Evolutionary conservation across 441 rosid species (phyloP).

Genomic region (Pelargonium fulgidum): DNA sequence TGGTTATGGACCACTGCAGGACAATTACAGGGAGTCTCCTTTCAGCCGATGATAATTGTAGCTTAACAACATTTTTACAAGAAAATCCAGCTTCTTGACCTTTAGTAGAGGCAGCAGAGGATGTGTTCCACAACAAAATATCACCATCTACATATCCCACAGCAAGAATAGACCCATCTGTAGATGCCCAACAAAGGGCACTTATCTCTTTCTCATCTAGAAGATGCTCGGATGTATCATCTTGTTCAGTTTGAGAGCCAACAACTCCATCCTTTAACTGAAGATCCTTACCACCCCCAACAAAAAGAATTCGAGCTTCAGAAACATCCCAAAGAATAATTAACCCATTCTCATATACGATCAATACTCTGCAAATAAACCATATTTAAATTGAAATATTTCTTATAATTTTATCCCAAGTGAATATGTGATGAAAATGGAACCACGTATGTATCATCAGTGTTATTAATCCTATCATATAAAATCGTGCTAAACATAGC

Average conservation of each 20-base stretch:
- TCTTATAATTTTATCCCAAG: not conserved
- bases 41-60: slow-evolving; percentile 51
- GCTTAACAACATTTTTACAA: slow-evolving; percentile 43
- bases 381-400: slow-evolving; percentile 7
- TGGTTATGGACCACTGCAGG: slow-evolving; percentile 41
- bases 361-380: slow-evolving; percentile 49
- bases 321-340: slow-evolving; percentile 61
- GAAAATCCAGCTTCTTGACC: slow-evolving; percentile 31
- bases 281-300: slow-evolving; percentile 51
- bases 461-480: too few relatives aligned
- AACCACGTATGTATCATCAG: not conserved
- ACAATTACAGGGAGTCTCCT: slow-evolving; percentile 61
- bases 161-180: slow-evolving; percentile 61
- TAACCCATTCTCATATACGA: slow-evolving; percentile 51
- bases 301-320: slow-evolving; percentile 39
- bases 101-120: slow-evolving; percentile 25
- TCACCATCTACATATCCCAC: slow-evolving; percentile 69
- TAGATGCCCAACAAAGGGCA: slow-evolving; percentile 64
- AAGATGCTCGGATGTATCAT: slow-evolving; percentile 28
- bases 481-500: not conserved
- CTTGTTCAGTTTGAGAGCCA: slow-evolving; percentile 31
- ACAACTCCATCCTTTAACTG: slow-evolving; percentile 34
- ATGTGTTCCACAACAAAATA: slow-evolving; percentile 49
- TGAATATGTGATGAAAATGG: not conserved
- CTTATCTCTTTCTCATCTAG: slow-evolving; percentile 53